Base-by-base conservation (phyloP, 345 rosid genomes). In the Euclidium syriacum region DNA sequence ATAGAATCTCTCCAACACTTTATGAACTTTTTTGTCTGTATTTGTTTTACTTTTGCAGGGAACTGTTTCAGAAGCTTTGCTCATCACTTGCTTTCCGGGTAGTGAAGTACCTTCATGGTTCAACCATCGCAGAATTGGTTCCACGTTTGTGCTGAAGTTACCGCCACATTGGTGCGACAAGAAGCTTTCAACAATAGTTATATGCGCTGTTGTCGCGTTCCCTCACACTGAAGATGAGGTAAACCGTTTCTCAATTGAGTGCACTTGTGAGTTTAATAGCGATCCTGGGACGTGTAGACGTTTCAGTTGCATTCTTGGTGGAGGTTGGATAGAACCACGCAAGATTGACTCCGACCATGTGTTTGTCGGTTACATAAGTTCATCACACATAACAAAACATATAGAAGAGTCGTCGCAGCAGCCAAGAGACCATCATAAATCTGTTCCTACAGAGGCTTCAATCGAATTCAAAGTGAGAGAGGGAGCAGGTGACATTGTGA, bases 51-150 rank as follows among this genome's bases (percentile, higher is more conserved):
- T 65, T 51, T 43, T 65, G 46, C 54, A 67, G 60, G 65, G 25
- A 10, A 23, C 0, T 68, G 36, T 33, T 17, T 40, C 50, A 49
- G 52, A 68, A 29, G 26, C 59, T 30, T 40, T 68, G 34, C 0
- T 68, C 58, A 7, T 39, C 42, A 40, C 65, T 38, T 29, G 50
- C 0, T 68, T 68, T 58, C 60, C 72, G 16, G 72, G 72, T n/a
- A 58, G 52, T 4, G 59, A 68, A 29, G 59, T 68, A 8, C 72
- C 72, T 20, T 49, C 72, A 23, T 68, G 72, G 72, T 68, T 68
- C 51, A 17, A 40, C 15, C 16, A 68, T 48, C 58, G 4, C 9
- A 23, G 7, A 12, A 0, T 38, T 3, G 59, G 59, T 29, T 38
- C 59, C 5, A 3, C 1, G 3, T 16, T 58, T 15, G 15, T 40